Base-by-base conservation (phyloP, 208 protist species). In the Willaertia magna region DNA sequence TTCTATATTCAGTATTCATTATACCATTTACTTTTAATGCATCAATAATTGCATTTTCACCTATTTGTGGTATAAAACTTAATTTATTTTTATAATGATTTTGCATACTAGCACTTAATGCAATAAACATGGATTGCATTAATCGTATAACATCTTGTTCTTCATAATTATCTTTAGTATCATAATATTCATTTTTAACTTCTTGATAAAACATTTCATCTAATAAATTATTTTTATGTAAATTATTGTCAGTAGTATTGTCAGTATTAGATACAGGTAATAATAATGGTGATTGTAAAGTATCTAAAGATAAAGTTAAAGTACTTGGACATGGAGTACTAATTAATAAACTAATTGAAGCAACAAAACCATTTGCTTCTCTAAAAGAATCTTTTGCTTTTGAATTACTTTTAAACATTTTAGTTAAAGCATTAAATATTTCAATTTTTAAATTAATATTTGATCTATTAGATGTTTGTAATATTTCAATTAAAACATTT, bases 351-450 rank as follows among this genome's bases (percentile, higher is more conserved):
- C 22, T 40, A 51, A 81, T 42, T 20, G n/a, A 39, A 39, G 76
- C 76, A 11, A 81, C 44, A 51, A 81, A 81, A 81, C 76, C 76
- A n/a, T n/a, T n/a, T 34, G 76, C 76, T n/a, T 81, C 76, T 46
- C 76, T 46, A 40, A 81, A 81, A 6, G 76, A 34, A 49, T 81
- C 76, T 51, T 81, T 81, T 30, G 43, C 44, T 40, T 20, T 51
- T 9, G 48, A 40, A 30, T 51, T 81, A 6, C 18, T 51, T 20
- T 81, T 30, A 20, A 81, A 81, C 76, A 81, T 81, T 51, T 81
- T 81, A 3, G n/a, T 46, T 14, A 81, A 42, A 42, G 76, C 76
- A 51, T 81, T 81, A 34, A 81, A 81, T 39, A 81, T 81, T 39
- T 40, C 40, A 81, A 81, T 81, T 34, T 81, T 81, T 9, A 81